These are phyloP conservation scores for Lupinus albus DNA, from an alignment of 306 rosid genomes.

Conservation along the genomic window DNA sequence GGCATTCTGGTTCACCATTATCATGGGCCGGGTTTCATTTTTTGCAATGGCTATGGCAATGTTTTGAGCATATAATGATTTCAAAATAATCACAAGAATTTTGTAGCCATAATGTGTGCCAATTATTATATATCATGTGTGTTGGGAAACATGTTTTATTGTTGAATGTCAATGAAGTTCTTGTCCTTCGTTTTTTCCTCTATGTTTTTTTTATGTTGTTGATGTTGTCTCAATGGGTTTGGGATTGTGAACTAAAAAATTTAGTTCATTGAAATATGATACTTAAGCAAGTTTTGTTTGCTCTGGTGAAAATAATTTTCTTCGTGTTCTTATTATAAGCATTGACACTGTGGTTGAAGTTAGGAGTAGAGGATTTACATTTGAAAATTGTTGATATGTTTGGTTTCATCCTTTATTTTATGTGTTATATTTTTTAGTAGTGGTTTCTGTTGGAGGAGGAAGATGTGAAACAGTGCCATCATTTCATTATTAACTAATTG, in stretches of 20 bases:
- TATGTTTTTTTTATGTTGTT: conserved; percentile 7
- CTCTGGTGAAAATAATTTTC: conserved; percentile 16
- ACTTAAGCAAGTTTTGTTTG: conserved; percentile 10
- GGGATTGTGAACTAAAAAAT: neutral
- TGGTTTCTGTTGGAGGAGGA: conserved; percentile 28
- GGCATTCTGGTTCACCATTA: conserved; percentile 44
- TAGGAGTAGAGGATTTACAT: neutral
- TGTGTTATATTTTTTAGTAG: neutral
- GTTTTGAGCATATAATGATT: neutral
- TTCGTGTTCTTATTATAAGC: neutral
- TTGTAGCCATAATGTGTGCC: conserved; percentile 47
- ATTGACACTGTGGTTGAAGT: neutral
- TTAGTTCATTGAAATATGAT: neutral
- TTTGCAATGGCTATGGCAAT: conserved; percentile 16
- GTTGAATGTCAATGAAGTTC: neutral
- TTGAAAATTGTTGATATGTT: conserved; percentile 2
- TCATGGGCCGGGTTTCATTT: conserved; percentile 48
- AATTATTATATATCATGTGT: neutral
- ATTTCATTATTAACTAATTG: neutral
- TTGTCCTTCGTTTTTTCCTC: neutral
- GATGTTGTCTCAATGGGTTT: conserved; percentile 6
- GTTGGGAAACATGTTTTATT: too few relatives aligned
- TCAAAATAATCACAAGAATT: conserved; percentile 33
- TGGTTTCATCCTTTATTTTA: neutral
- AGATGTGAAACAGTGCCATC: conserved; percentile 40